Evolutionary conservation across 371 early-diverging fungal species (phyloP).

Genomic region (Syncephalastrum contaminatum): DNA sequence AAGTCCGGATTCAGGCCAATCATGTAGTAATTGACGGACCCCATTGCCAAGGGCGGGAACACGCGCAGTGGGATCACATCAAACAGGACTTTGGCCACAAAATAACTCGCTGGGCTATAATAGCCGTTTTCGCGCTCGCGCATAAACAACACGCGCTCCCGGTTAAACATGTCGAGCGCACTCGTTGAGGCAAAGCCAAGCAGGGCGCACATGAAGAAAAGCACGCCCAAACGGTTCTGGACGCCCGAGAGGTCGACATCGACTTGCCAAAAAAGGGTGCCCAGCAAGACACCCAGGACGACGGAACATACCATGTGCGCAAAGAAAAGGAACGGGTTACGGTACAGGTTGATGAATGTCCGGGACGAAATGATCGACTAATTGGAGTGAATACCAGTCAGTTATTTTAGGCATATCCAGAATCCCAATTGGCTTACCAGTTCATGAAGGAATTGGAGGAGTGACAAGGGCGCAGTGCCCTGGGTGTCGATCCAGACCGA

Average conservation of each 20-base stretch:
- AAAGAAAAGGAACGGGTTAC: slow-evolving; percentile 46
- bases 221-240: slow-evolving; percentile 79
- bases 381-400: background rate
- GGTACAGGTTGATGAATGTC: slow-evolving; percentile 47
- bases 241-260: slow-evolving; percentile 78
- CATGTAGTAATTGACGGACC: slow-evolving; percentile 82
- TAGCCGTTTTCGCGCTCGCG: slow-evolving; percentile 84
- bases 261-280: slow-evolving; percentile 78
- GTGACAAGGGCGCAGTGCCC: slow-evolving; percentile 66
- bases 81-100: slow-evolving; percentile 74
- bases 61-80: slow-evolving; percentile 81
- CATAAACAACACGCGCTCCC: slow-evolving; percentile 73
- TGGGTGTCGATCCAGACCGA: slow-evolving; percentile 29
- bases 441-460: slow-evolving; percentile 51
- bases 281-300: slow-evolving; percentile 56
- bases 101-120: slow-evolving; percentile 74
- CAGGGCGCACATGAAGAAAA: slow-evolving; percentile 83
- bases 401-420: slow-evolving; percentile 6
- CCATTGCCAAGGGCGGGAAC: slow-evolving; percentile 83
- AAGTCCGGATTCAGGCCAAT: slow-evolving; percentile 66
- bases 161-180: slow-evolving; percentile 68
- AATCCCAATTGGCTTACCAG: slow-evolving; percentile 31
- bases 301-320: slow-evolving; percentile 39
- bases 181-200: slow-evolving; percentile 77
- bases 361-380: slow-evolving; percentile 44